Conservation (phyloP, 2,329 filamentous ascomycete species). For the Trichoderma arundinaceum region DNA sequence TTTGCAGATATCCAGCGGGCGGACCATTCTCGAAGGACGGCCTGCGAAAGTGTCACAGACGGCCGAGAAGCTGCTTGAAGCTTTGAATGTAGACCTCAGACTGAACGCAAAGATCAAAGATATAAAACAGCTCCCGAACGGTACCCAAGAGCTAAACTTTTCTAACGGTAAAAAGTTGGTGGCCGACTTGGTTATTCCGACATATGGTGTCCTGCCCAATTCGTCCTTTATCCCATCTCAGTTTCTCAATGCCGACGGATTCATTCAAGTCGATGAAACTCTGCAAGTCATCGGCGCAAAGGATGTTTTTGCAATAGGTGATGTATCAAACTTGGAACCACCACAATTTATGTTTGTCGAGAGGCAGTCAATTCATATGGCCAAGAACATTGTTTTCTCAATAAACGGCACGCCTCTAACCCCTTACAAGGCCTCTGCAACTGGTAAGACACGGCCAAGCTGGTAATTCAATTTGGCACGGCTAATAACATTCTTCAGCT, state of each 20-base stretch:
- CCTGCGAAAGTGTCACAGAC: background rate
- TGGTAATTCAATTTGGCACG: too few relatives aligned
- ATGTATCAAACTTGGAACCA: background rate
- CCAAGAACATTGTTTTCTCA: background rate
- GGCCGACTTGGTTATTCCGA: too few relatives aligned
- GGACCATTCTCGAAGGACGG: background rate
- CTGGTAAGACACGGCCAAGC: too few relatives aligned
- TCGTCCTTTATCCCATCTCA: too few relatives aligned
- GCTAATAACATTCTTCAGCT: too few relatives aligned
- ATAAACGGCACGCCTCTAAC: background rate
- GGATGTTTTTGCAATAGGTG: background rate
- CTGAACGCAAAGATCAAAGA: too few relatives aligned
- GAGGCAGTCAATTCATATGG: background rate
- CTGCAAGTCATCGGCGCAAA: background rate
- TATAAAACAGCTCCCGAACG: background rate
- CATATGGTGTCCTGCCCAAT: too few relatives aligned
- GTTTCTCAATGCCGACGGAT: background rate
- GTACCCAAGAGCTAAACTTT: too few relatives aligned
- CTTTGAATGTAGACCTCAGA: too few relatives aligned
- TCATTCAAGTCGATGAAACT: background rate
- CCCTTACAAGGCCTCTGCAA: background rate
- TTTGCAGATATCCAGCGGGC: too few relatives aligned
- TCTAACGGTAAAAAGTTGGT: too few relatives aligned
- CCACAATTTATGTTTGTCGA: background rate
- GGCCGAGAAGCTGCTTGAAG: too few relatives aligned